Evolutionary conservation across 345 rosid species (phyloP), one percentile per base, ranked within the genome.

Genomic region (Populus alba): DNA sequence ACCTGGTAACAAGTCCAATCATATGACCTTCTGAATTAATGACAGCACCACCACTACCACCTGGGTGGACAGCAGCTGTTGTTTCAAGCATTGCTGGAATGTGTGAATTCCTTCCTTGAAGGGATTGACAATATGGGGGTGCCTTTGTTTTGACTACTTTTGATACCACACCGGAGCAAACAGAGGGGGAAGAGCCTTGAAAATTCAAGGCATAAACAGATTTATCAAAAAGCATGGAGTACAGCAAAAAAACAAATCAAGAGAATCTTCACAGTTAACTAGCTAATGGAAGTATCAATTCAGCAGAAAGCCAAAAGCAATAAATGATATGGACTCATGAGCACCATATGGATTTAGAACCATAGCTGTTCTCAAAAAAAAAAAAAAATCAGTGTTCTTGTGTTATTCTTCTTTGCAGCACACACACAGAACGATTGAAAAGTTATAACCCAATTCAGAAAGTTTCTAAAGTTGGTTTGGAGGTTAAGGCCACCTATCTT

Each of bases 1-100:
- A 96, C 99, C 98, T 94, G 67, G 98, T 94, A 76, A 93, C 90
- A 79, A 95, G 97, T 80, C 97, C 99, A 75, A 95, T 88, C 97
- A 95, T 91, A 75, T 81, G 83, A 75, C 97, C 97, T 68, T 83
- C 85, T 37, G 87, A 87, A 85, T 92, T 91, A 85, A 92, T 83
- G 75, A 94, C 92, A 77, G 98, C 95, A 77, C 97, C 97, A 38
- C 99, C 98, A 84, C 98, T 96, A 31, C 97, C 93, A 82, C 98
- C 98, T 11, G 97, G 95, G 81, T 96, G 94, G 77, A 96, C 95
- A 74, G 98, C 89, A 85, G 99, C 97, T 3, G 98, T 96, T 66
- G 97, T 96, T 84, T 96, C 99, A 2, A 96, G 91, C 99, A 94
- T 96, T 38, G 88, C 95, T 4, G 98, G 95, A 78, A 86, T 73